Evolutionary conservation across 176 grass and related monocot genomes (phyloP), one percentile per base, ranked within the genome.

Genomic region (Triticum dicoccoides): DNA sequence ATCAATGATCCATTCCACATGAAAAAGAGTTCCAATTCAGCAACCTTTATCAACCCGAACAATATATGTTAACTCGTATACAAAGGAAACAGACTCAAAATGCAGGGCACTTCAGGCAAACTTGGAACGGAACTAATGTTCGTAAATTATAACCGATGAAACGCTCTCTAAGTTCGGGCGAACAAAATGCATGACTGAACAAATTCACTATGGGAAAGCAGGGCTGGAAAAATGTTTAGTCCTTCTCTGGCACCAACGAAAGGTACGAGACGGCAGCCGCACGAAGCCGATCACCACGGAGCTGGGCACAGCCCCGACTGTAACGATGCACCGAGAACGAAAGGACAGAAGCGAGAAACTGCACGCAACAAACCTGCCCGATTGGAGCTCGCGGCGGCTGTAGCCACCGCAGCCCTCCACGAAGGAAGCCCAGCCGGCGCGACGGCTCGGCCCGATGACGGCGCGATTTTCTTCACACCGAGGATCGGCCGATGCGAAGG

Each of bases 361-460:
- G 11, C 23, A 44, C 35, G 73, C 78, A 27, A 76, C 83, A 51
- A 61, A 90, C 88, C 88, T 66, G 83, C 63, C 69, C 39, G 14
- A 12, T 20, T 51, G 0, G 89, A 87, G 68, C 77, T 61, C 37
- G 85, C 39, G 34, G 76, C 61, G 10, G 85, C 80, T 41, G 12
- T 74, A 56, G 59, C 18, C 58, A 79, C 80, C 56, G 65, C 18
- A 15, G 58, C 80, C 38, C 61, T 70, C 76, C 69, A 62, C 32
- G 76, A 11, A 20, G 11, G 35, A 21, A 37, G 6, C 11, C 47
- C 69, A 1, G n/a, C 27, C 1, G 63, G 14, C 38, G 68, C 13
- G n/a, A 68, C 61, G 54, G 15, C 73, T 77, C 76, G 5, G 5
- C 29, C 7, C 51, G 72, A 24, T 64, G 70, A 27, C 25, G 15